Base-by-base conservation (phyloP, 306 rosid species). In the Quercus parvula region DNA sequence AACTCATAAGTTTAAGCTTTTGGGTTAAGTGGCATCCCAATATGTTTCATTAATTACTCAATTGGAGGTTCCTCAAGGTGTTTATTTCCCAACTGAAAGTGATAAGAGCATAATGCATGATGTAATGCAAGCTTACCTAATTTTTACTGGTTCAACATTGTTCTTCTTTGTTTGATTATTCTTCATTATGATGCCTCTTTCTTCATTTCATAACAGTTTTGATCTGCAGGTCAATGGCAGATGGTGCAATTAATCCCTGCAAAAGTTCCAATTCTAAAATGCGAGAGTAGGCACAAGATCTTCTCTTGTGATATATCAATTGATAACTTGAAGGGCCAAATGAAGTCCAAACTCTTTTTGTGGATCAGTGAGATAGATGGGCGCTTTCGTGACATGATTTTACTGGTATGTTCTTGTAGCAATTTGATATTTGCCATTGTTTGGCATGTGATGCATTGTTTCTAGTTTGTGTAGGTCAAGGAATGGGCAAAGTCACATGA, bases 281-380 rank as follows among this genome's bases (percentile, higher is more conserved):
- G 88, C 41, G 85, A 79, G 81, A 86, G 93, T 77, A 70, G 67
- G 52, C 83, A 28, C 74, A 83, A 76, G 62, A 78, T 86, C 31
- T 79, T 95, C 74, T 91, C 99, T 64, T 95, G 99, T 84, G 99
- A 95, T 80, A 81, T 95, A 81, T 95, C 99, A 71, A 87, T 95
- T 78, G 89, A 91, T 89, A 95, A 95, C 79, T 85, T 91, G 84
- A 71, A 80, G 55, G 94, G 91, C 58, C 93, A 90, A 83, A 89
- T 92, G 88, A 95, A 95, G 82, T 91, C 94, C 62, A 90, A 89
- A 85, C 66, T 91, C 73, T 84, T 95, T 76, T 74, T 90, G 72
- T 89, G 96, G 99, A 85, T 95, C 80, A 84, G 33, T 71, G 82
- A 33, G 46, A 91, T 95, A 62, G 99, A 95, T 85, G 58, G 76